Evolutionary conservation across 1,284 basidiomycete genomes (phyloP), one percentile per base, ranked within the genome.

Genomic region (Apiotrichum montevideense): DNA sequence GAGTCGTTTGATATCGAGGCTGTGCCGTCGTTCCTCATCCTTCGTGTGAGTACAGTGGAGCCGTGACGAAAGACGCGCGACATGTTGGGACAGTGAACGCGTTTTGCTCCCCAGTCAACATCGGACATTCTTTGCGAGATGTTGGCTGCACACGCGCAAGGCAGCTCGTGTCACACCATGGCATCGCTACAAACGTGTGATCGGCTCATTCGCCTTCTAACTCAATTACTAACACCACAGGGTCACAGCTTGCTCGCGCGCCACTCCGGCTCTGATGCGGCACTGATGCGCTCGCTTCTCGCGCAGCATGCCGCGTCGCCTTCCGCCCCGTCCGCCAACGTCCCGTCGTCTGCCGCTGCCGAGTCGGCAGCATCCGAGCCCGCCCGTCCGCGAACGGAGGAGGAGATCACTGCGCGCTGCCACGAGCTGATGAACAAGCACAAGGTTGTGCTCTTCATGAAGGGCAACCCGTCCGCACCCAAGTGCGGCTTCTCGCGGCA

Each of bases 1-100:
- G 94, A 97, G 71, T 91, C 89, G 6, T 98, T 98, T 67, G 87
- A 93, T 35, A 84, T 98, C 56, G 86, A 94, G 69, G 85, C 89
- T 7, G 95, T 98, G 3, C 95, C 96, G 0, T 81, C 86, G 1
- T 88, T 94, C 67, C 77, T 98, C 52, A 75, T 98, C 54, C 83
- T 98, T 34, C 82, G 86, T 63, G 91, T 92, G 64, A 63, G 83
- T 76, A 35, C 3, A 35, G 0, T 15, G n/a, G 4, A 39, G 37
- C 37, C 37, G 37, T 10, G 8, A 14, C 37, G 37, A 2, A 39
- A 39, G 37, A 39, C 8, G 10, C 37, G 37, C 37, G 10, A 39
- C 29, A 14, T 39, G 37, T 39, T 14, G 10, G 3, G 37, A 9
- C 37, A 39, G 37, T 39, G 37, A 29, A 29, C 29, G 29, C 29